These are phyloP conservation scores for Panicum virgatum DNA, from an alignment of 202 grass and related monocot species.

Conservation along the genomic window DNA sequence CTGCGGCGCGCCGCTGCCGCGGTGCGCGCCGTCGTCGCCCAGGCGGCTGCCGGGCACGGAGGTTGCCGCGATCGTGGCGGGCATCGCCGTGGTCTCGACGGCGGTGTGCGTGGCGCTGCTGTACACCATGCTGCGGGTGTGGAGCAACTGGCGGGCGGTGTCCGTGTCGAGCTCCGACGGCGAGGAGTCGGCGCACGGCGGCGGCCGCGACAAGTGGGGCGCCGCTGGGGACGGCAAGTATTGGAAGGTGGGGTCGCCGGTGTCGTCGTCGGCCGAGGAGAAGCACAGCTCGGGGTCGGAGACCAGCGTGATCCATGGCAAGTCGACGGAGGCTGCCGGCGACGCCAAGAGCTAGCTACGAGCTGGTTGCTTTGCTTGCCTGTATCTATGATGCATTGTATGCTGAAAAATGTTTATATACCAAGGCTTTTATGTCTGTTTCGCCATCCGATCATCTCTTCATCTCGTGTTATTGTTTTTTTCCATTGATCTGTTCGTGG, in stretches of 20 bases:
- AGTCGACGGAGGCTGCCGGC: constrained; percentile 19
- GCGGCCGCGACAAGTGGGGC: constrained; percentile 24
- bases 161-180: constrained; percentile 71
- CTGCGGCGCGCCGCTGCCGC: constrained; percentile 59
- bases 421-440: background rate
- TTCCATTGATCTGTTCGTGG: background rate
- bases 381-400: background rate
- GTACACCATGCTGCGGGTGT: constrained; percentile 79
- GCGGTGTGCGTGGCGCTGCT: constrained; percentile 70
- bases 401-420: constrained; percentile 19
- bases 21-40: background rate
- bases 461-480: background rate
- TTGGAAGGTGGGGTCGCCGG: constrained; percentile 59
- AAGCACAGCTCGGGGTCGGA: constrained; percentile 58
- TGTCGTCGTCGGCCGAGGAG: constrained; percentile 27
- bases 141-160: constrained; percentile 77
- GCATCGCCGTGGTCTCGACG: constrained; percentile 67
- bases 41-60: constrained; percentile 43
- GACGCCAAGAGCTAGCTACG: constrained; percentile 20
- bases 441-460: constrained; percentile 1
- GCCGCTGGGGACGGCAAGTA: constrained; percentile 42
- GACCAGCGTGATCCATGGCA: constrained; percentile 45
- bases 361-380: too few relatives aligned
- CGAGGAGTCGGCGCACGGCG: constrained; percentile 39
- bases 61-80: constrained; percentile 64